A percentile compares a stretch with the other conserved stretches of the same genome.
Evolutionary conservation across 169 alveolate species (phyloP).

Genomic region (Plasmodium gonderi): DNA sequence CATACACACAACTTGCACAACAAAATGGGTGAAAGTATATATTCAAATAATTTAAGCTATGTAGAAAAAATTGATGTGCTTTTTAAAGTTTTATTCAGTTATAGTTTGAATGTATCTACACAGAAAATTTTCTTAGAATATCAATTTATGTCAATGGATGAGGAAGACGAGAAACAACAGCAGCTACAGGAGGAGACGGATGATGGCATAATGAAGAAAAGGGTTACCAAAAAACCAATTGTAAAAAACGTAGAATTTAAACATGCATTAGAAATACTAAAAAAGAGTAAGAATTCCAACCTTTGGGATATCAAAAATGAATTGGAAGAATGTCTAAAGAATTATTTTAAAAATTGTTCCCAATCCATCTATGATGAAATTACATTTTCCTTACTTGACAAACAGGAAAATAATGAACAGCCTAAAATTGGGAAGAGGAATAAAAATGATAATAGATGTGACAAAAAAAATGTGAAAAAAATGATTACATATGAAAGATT

Average conservation of each 20-base stretch:
- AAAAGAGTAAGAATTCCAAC: slow-evolving; percentile 9
- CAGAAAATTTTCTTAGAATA: slow-evolving; percentile 24
- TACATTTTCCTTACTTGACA: slow-evolving; percentile 8
- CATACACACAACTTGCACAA: slow-evolving; percentile 10
- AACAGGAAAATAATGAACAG: background rate
- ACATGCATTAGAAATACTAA: background rate
- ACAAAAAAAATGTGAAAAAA: background rate
- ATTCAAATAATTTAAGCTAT: slow-evolving; percentile 29
- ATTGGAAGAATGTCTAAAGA: slow-evolving; percentile 15
- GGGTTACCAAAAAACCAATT: background rate
- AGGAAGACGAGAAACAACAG: background rate
- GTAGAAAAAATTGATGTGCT: slow-evolving; percentile 33
- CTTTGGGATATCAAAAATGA: background rate
- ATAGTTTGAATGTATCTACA: slow-evolving; percentile 30
- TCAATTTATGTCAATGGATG: background rate
- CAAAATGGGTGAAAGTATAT: background rate
- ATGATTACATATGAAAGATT: background rate
- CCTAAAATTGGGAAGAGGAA: background rate
- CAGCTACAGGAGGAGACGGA: background rate
- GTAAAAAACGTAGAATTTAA: background rate
- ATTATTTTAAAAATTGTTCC: slow-evolving; percentile 19
- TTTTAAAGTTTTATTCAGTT: slow-evolving; percentile 26
- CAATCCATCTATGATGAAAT: slow-evolving; percentile 19
- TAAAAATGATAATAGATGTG: background rate
- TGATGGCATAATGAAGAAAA: background rate